phyloP scores from a whole-genome alignment of 1,139 yeast species.

The Arxiozyma slooffiae region DNA sequence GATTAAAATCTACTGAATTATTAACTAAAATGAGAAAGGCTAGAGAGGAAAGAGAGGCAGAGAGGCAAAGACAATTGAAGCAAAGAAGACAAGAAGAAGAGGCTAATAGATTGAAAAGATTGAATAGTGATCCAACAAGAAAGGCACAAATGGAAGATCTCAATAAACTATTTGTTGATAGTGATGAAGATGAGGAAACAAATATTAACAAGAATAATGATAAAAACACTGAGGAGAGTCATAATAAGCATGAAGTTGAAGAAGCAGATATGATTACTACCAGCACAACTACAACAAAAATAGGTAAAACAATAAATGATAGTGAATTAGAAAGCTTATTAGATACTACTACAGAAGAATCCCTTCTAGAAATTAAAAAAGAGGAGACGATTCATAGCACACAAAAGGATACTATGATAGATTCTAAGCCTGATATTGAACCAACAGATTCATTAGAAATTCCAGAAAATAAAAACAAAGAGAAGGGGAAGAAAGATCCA shows the following conservation, averaged over 20 bases:
- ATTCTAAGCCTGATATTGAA: neutral
- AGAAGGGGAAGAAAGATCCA: slow-evolving; percentile 3
- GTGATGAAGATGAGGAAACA: slow-evolving; percentile 18
- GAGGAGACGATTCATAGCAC: neutral
- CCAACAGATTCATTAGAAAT: neutral
- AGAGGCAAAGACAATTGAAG: slow-evolving; percentile 23
- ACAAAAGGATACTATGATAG: neutral
- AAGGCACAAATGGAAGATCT: slow-evolving; percentile 25
- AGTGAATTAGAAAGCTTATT: slow-evolving; percentile 23
- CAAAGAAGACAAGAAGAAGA: slow-evolving; percentile 18
- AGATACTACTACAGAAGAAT: slow-evolving; percentile 30
- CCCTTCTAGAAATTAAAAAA: slow-evolving; percentile 15
- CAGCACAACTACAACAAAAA: neutral
- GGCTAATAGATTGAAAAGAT: slow-evolving; percentile 6
- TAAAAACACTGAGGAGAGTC: neutral
- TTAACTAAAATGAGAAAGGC: slow-evolving; percentile 28
- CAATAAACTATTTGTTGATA: slow-evolving; percentile 26
- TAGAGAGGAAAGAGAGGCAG: slow-evolving; percentile 27
- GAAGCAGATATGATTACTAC: neutral
- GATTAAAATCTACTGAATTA: slow-evolving; percentile 27
- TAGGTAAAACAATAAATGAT: neutral
- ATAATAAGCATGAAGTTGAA: neutral
- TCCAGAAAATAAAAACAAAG: neutral
- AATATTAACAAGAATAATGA: neutral
- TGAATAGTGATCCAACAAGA: slow-evolving; percentile 19